These are phyloP conservation scores for Eleusine coracana DNA, from an alignment of 176 grass and related monocot genomes.

Conservation along the genomic window DNA sequence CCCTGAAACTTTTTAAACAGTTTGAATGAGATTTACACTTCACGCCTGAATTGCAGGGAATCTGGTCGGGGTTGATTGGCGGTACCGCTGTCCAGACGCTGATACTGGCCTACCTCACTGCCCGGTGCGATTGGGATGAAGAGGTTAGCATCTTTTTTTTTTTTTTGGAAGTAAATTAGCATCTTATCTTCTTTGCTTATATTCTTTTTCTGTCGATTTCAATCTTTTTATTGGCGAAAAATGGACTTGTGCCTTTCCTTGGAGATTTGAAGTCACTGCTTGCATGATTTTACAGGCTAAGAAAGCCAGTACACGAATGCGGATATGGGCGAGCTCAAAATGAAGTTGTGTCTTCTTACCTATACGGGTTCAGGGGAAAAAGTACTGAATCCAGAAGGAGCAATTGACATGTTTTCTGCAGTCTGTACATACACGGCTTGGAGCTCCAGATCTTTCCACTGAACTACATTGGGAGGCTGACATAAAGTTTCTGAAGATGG, in stretches of 20 bases:
- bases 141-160: slow-evolving; percentile 35
- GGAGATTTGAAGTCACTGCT: background rate
- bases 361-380: background rate
- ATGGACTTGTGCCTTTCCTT: background rate
- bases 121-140: slow-evolving; percentile 61
- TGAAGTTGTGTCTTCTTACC: slow-evolving; percentile 13
- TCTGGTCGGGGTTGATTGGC: slow-evolving; percentile 67
- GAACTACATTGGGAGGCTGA: background rate
- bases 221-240: background rate
- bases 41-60: slow-evolving; percentile 47
- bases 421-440: background rate
- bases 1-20: background rate
- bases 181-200: background rate
- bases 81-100: slow-evolving; percentile 59
- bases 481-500: background rate
- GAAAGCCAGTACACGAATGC: slow-evolving; percentile 38
- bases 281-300: slow-evolving; percentile 10
- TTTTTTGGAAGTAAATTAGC: background rate
- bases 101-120: slow-evolving; percentile 45
- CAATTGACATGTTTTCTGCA: background rate
- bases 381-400: background rate
- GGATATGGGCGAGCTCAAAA: slow-evolving; percentile 43
- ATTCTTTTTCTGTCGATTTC: background rate
- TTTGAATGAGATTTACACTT: slow-evolving; percentile 5
- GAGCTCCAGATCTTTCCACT: background rate